A percentile compares a stretch with the other conserved stretches of the same genome.
Evolutionary conservation across 371 early-diverging fungal genomes (phyloP).

Genomic region (Fennellomyces sp.): DNA sequence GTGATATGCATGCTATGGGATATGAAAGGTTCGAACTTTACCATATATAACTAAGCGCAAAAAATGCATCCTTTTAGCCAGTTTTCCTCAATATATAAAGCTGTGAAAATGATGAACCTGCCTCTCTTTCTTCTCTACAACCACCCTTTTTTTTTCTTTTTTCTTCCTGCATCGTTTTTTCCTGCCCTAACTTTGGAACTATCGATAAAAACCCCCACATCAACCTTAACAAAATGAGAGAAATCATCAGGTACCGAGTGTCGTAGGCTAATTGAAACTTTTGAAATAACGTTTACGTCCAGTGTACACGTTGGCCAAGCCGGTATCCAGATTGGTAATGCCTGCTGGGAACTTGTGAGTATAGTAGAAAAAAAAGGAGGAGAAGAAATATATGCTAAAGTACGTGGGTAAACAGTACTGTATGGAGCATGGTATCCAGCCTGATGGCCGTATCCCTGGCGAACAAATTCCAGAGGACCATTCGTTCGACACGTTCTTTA

Average conservation of each 20-base stretch:
- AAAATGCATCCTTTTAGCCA: background rate
- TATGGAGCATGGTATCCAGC: conserved; percentile 90
- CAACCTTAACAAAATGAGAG: conserved; percentile 77
- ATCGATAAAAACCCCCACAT: conserved; percentile 7
- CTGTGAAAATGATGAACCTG: too few species aligned
- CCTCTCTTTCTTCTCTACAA: background rate
- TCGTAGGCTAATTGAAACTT: too few species aligned
- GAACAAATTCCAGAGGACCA: conserved; percentile 23
- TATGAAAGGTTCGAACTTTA: background rate
- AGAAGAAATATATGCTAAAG: background rate
- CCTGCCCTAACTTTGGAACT: conserved; percentile 23
- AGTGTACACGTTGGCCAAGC: conserved; percentile 93
- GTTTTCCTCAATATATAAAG: too few species aligned
- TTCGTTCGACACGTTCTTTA: conserved; percentile 88
- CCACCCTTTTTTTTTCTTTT: conserved; percentile 8
- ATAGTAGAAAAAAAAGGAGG: background rate
- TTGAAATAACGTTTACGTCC: too few species aligned
- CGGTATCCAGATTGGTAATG: conserved; percentile 99
- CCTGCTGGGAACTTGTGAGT: conserved; percentile 94
- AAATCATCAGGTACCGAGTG: conserved; percentile 96
- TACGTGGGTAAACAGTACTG: conserved; percentile 67
- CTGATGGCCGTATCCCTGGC: conserved; percentile 80
- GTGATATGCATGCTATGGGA: conserved; percentile 2
- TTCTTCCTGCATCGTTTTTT: conserved; percentile 20
- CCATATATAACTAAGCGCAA: background rate